Evolutionary conservation across 305 asterid species (phyloP), one percentile per base, ranked within the genome.

Genomic region (Plantago coronopus): DNA sequence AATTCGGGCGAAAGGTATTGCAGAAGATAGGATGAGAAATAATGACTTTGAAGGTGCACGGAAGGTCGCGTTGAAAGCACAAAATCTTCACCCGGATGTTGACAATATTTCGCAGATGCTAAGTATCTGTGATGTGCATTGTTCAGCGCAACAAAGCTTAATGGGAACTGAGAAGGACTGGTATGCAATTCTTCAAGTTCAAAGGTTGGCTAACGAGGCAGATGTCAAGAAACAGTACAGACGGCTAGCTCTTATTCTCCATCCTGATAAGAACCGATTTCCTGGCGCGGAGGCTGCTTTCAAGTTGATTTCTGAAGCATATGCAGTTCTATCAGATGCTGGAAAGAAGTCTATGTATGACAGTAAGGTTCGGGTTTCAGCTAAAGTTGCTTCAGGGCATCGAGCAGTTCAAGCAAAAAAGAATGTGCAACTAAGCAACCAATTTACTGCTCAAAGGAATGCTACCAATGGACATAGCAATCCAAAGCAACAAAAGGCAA

Each of bases 281-380:
- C 89, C 93, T 46, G 97, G 97, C 57, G 94, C 96, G 18, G 97
- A 90, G 66, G 81, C 83, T 68, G 97, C 97, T 73, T 87, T 91
- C 73, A 87, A 91, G 78, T 75, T 85, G 69, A 79, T 90, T 61
- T 83, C 84, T 61, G 96, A 90, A 77, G 96, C 97, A 55, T 72
- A 87, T 64, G 59, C 78, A n/a, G 65, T 82, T 63, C 90, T 90
- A 62, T 81, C 95, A 0, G 91, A 90, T 62, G 62, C 72, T 17
- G 57, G 57, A 16, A 90, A 76, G 74, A 87, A 80, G 75, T 67
- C 85, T 68, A 2, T 55, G 50, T 90, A 78, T 65, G 96, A 90
- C 76, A 61, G 22, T 44, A 91, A 76, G 72, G 47, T 77, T 38
- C 78, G 64, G 69, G 50, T 50, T 64, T 69, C 72, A 48, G 20